These are phyloP conservation scores for Miscanthus sacchariflorus DNA, from an alignment of 202 grass and related monocot species.

Conservation along the genomic window DNA sequence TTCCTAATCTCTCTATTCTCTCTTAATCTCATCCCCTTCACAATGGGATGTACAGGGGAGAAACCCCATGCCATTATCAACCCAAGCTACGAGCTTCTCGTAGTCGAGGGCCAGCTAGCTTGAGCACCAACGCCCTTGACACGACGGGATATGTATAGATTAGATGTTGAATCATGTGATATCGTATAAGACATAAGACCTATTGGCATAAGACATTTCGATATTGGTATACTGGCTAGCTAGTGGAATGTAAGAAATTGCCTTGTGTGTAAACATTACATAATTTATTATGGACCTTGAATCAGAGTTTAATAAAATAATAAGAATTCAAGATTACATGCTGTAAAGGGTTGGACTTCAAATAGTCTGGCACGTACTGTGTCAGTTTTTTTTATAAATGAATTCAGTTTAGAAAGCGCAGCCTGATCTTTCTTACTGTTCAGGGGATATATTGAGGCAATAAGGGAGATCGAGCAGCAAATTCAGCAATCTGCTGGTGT, in stretches of 20 bases:
- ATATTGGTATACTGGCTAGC: no score
- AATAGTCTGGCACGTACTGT: neutral
- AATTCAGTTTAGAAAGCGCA: neutral
- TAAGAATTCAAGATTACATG: slow-evolving; percentile 8
- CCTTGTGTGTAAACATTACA: neutral
- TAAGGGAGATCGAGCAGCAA: slow-evolving; percentile 88
- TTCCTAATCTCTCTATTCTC: no score
- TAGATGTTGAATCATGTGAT: neutral
- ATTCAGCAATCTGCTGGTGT: slow-evolving; percentile 52
- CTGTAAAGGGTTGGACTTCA: neutral
- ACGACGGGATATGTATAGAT: neutral
- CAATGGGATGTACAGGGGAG: no score
- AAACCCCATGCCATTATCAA: no score
- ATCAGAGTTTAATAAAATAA: neutral
- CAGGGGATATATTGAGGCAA: slow-evolving; percentile 96
- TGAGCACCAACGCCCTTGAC: no score
- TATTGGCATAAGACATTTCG: no score
- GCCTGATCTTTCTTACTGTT: slow-evolving; percentile 41
- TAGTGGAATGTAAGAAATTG: neutral
- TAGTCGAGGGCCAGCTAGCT: no score
- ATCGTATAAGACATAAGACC: neutral
- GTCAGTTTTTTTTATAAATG: neutral
- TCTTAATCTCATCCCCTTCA: no score
- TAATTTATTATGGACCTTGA: neutral
- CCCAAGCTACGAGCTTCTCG: no score